phyloP scores from a whole-genome alignment of 2,329 filamentous ascomycete genomes.

The Polychaeton citri region DNA sequence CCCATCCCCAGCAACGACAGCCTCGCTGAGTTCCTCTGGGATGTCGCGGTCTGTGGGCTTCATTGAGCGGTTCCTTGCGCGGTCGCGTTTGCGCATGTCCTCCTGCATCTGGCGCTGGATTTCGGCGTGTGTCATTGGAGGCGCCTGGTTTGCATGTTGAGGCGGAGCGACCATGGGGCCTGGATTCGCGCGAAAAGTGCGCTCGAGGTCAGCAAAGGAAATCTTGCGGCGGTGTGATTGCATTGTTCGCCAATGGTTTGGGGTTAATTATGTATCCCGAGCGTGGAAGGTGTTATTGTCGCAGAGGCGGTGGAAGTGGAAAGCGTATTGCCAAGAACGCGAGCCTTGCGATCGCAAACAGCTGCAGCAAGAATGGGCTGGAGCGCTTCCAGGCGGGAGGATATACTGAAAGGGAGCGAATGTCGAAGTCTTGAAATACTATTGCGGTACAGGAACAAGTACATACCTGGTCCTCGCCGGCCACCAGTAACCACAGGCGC shows the following conservation, averaged over 20 bases:
- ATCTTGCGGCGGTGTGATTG: constrained; percentile 26
- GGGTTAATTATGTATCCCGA: no score
- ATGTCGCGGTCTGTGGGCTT: constrained; percentile 94
- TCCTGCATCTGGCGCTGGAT: constrained; percentile 33
- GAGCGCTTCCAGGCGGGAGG: no score
- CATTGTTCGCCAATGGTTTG: neutral
- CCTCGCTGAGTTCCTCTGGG: constrained; percentile 69
- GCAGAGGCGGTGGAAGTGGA: neutral
- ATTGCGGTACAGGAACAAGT: no score
- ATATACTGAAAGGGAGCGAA: no score
- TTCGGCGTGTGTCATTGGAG: constrained; percentile 30
- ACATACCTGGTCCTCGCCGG: constrained; percentile 30
- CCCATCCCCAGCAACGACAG: constrained; percentile 67
- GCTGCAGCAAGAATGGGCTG: no score
- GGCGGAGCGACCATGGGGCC: constrained; percentile 26
- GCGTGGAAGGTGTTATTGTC: no score
- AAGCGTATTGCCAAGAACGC: neutral
- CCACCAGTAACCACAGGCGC: constrained; percentile 27
- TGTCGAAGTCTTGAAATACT: no score
- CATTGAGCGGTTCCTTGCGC: constrained; percentile 62
- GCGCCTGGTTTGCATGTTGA: constrained; percentile 26
- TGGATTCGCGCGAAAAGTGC: constrained; percentile 29
- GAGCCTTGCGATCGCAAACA: no score
- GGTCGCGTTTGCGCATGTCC: constrained; percentile 33
- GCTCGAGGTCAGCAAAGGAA: constrained; percentile 33